Evolutionary conservation across 2,329 filamentous ascomycete genomes (phyloP).

Genomic region (Colletotrichum spaethianum): DNA sequence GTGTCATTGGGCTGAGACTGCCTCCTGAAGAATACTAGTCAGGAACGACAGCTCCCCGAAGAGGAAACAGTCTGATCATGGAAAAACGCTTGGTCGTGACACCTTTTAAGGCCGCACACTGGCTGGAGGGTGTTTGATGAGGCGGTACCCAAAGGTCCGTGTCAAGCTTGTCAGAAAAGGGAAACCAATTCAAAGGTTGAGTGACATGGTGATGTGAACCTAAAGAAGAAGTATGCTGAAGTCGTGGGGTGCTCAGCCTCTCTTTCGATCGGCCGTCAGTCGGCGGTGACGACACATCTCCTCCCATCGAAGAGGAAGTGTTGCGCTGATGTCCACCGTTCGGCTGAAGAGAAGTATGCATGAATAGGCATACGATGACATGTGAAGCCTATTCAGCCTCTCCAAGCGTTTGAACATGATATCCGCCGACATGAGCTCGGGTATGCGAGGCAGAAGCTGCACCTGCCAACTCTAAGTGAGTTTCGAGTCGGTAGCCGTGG

Average conservation of each 20-base stretch:
- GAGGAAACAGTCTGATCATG: conserved; percentile 29
- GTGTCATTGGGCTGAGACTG: conserved; percentile 14
- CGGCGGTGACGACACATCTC: conserved; percentile 28
- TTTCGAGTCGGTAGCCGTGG: conserved; percentile 1
- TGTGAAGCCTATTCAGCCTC: conserved; percentile 21
- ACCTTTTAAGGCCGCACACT: conserved; percentile 12
- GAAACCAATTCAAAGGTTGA: background rate
- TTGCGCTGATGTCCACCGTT: conserved; percentile 21
- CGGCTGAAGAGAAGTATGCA: conserved; percentile 14
- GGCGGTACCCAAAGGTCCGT: conserved; percentile 17
- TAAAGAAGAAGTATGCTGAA: conserved; percentile 7
- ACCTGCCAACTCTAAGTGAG: background rate
- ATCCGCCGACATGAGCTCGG: conserved; percentile 11
- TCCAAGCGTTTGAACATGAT: background rate
- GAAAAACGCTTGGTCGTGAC: conserved; percentile 34
- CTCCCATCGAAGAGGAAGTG: background rate
- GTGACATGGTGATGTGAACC: background rate
- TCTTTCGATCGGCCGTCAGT: background rate
- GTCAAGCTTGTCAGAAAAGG: conserved; percentile 1
- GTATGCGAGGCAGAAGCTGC: conserved; percentile 23
- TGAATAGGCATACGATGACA: conserved; percentile 24
- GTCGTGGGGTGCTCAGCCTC: conserved; percentile 2
- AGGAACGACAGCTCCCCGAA: conserved; percentile 18
- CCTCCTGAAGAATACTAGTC: conserved; percentile 24
- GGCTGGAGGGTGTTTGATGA: conserved; percentile 22